Evolutionary conservation across 1,284 basidiomycete species (phyloP).

Genomic region (Trametes versicolor): DNA sequence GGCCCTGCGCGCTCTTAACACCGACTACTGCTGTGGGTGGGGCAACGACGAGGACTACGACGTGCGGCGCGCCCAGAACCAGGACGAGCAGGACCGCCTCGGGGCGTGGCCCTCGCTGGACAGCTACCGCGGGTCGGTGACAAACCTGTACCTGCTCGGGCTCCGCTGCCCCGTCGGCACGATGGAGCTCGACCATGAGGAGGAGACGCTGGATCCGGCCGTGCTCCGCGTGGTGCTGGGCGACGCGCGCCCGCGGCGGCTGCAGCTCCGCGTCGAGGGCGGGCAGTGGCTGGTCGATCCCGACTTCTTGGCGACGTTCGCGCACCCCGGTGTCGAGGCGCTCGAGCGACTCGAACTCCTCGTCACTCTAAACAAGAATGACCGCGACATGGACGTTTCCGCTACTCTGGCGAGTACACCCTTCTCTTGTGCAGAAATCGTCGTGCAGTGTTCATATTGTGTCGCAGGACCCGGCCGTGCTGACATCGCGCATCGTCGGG

Average conservation of each 20-base stretch:
- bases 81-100: neutral
- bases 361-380: too few species aligned
- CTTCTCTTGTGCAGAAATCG: neutral
- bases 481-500: neutral
- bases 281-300: neutral
- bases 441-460: neutral
- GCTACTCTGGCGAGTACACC: too few species aligned
- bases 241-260: neutral
- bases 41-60: neutral
- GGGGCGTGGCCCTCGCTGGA: conserved; percentile 3
- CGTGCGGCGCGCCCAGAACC: neutral
- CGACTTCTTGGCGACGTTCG: neutral
- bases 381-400: too few species aligned
- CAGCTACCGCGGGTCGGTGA: neutral
- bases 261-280: neutral
- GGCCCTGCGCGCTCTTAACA: neutral
- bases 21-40: neutral
- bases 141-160: neutral
- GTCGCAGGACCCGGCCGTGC: neutral
- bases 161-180: neutral
- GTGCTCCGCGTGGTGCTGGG: neutral
- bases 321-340: too few species aligned
- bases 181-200: neutral
- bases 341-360: too few species aligned
- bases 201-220: neutral